These are phyloP conservation scores for Pleurotus tuber-regium DNA, from an alignment of 768 basidiomycete genomes.

Conservation along the genomic window DNA sequence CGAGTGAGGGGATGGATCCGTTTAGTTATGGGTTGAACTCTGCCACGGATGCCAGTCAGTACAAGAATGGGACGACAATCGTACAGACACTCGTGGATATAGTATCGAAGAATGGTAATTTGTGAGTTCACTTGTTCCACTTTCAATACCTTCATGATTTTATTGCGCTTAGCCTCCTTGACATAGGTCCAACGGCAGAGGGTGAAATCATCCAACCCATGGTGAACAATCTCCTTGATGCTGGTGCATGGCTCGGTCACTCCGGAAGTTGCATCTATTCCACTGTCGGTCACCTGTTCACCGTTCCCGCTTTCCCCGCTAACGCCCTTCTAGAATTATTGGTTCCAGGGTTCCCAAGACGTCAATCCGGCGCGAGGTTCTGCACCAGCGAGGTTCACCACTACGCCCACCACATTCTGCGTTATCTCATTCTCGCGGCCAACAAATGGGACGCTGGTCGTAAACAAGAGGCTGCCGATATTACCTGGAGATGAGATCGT, in stretches of 20 bases:
- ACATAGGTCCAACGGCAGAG: slow-evolving; percentile 54
- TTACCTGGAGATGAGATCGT: slow-evolving; percentile 38
- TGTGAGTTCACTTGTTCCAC: slow-evolving; percentile 29
- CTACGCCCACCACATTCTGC: slow-evolving; percentile 49
- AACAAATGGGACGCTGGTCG: slow-evolving; percentile 25
- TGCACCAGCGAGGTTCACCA: slow-evolving; percentile 42
- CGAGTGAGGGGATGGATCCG: slow-evolving; percentile 57
- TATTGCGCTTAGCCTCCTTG: slow-evolving; percentile 35
- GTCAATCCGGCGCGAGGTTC: slow-evolving; percentile 19
- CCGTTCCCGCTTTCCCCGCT: not conserved
- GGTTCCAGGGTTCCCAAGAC: slow-evolving; percentile 45
- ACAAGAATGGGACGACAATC: slow-evolving; percentile 48
- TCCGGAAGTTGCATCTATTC: slow-evolving; percentile 51
- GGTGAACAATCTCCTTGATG: slow-evolving; percentile 44
- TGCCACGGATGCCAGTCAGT: slow-evolving; percentile 38
- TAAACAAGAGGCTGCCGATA: slow-evolving; percentile 42
- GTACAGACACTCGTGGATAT: slow-evolving; percentile 53
- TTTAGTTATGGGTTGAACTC: slow-evolving; percentile 47
- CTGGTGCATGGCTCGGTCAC: slow-evolving; percentile 49
- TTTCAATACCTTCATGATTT: not conserved
- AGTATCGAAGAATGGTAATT: slow-evolving; percentile 63
- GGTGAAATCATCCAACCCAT: slow-evolving; percentile 51
- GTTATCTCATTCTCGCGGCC: slow-evolving; percentile 43
- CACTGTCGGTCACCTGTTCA: slow-evolving; percentile 34
- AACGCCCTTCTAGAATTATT: slow-evolving; percentile 35